Base-by-base conservation (phyloP, 345 rosid species). In the Ailanthus altissimus region DNA sequence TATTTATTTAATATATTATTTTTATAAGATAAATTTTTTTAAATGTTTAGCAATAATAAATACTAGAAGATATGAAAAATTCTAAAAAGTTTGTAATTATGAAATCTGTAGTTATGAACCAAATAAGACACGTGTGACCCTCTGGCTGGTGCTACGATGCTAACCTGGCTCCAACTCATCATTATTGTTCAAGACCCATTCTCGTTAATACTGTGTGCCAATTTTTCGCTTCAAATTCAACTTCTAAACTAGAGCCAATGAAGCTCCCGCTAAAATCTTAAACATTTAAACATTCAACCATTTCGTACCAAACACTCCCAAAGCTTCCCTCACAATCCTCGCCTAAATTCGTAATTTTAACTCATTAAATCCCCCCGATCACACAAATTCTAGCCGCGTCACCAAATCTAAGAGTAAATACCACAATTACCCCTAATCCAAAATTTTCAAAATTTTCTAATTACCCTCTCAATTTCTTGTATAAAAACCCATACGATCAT, bases 291-390 rank as follows among this genome's bases (percentile, higher is more conserved):
- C 0, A 14, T 42, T 58, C 2, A 45, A 21, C 10, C 5, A 9
- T 45, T 21, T 46, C 25, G 49, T 23, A 4, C 12, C 65, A 15
- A 60, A 32, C 28, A 3, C 5, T 8, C 11, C 9, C 5, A 2
- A 67, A 46, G 49, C 58, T 59, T 57, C 73, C 70, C 83, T 46
- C 78, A 63, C 86, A 85, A 81, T 83, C 85, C 69, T 81, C 74
- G 26, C 76, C 46, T 60, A 49, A 14, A 47, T 49, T 1, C 5
- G 70, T 62, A 36, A 74, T 62, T 47, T 36, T 50, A n/a, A 13
- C 15, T 28, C 14, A 1, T 32, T 32, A 16, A 13, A 1, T 15
- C 1, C n/a, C 64, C 45, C 15, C 14, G 12, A 14, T 49, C 57
- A 3, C 3, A 32, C 46, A 32, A 74, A 38, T 4, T n/a, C 49